Conservation (phyloP, 768 basidiomycete species). For the Phanerochaete sordida region DNA sequence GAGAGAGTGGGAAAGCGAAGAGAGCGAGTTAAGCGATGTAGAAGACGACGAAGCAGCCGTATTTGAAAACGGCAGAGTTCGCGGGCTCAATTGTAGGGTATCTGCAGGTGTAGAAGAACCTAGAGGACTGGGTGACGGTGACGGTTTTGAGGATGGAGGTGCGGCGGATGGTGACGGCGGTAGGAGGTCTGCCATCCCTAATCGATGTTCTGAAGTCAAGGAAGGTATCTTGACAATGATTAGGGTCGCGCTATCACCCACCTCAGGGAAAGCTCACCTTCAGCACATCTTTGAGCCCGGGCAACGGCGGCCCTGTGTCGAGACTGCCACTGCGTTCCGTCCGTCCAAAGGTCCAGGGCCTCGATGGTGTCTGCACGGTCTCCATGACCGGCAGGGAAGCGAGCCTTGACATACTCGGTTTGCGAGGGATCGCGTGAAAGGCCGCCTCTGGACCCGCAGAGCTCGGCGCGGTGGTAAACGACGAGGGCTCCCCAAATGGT, state of each 20-base stretch:
- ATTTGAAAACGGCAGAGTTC: conserved; percentile 16
- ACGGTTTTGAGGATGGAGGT: conserved; percentile 33
- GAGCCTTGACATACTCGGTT: conserved; percentile 44
- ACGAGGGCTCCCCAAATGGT: conserved; percentile 16
- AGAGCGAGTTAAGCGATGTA: conserved; percentile 35
- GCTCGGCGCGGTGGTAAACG: conserved; percentile 7
- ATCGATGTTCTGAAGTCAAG: conserved; percentile 64
- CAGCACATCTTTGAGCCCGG: conserved; percentile 68
- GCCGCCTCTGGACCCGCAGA: conserved; percentile 11
- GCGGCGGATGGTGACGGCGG: conserved; percentile 66
- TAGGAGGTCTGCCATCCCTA: conserved; percentile 64
- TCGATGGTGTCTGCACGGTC: conserved; percentile 28
- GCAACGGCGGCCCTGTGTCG: conserved; percentile 28
- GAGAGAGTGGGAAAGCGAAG: conserved; percentile 25
- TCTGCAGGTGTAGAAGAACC: conserved; percentile 23
- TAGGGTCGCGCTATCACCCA: too few species aligned
- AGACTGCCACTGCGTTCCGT: conserved; percentile 50
- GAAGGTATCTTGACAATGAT: conserved; percentile 75
- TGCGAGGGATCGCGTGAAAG: conserved; percentile 20
- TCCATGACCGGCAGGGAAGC: conserved; percentile 57
- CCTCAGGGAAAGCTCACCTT: too few species aligned
- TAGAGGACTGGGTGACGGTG: conserved; percentile 37
- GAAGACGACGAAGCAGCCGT: conserved; percentile 35
- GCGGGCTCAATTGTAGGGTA: conserved; percentile 8
- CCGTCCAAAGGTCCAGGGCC: conserved; percentile 38